These are phyloP conservation scores for Metschnikowia anglica DNA, from an alignment of 805 yeast genomes.

Conservation along the genomic window DNA sequence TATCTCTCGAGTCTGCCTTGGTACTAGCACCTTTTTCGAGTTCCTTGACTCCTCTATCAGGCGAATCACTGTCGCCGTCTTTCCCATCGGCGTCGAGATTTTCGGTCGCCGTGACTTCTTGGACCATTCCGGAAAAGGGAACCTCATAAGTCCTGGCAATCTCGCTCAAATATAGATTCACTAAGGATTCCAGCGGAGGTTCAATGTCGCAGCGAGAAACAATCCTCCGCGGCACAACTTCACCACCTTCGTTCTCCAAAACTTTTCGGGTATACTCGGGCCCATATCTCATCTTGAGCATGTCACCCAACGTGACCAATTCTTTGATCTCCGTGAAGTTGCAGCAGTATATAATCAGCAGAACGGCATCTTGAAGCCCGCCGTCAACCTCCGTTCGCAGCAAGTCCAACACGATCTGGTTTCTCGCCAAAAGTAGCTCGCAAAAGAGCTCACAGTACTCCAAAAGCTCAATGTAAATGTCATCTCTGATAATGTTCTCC, in stretches of 20 bases:
- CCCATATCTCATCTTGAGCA: constrained; percentile 64
- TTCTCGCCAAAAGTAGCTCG: constrained; percentile 75
- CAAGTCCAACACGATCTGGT: constrained; percentile 54
- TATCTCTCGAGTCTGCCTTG: not conserved
- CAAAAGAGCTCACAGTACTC: constrained; percentile 81
- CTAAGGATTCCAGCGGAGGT: constrained; percentile 66
- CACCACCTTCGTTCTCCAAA: constrained; percentile 45
- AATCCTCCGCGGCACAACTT: constrained; percentile 67
- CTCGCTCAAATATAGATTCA: constrained; percentile 68
- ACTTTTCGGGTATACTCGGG: constrained; percentile 61
- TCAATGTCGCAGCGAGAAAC: constrained; percentile 58
- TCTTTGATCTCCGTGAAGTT: constrained; percentile 78
- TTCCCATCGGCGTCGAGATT: constrained; percentile 28
- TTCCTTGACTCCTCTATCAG: constrained; percentile 17
- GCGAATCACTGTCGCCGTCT: constrained; percentile 33
- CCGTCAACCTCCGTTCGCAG: constrained; percentile 47
- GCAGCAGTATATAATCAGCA: constrained; percentile 65
- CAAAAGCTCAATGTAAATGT: constrained; percentile 71
- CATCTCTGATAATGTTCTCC: constrained; percentile 81
- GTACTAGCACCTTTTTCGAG: constrained; percentile 4
- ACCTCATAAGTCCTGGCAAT: constrained; percentile 79
- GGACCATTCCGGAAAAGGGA: constrained; percentile 59
- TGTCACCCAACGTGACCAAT: constrained; percentile 56
- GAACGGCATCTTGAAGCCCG: constrained; percentile 73
- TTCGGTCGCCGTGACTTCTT: constrained; percentile 22